phyloP scores from a whole-genome alignment of 768 basidiomycete species.

The Tylopilus plumbeoviolaceoides region DNA sequence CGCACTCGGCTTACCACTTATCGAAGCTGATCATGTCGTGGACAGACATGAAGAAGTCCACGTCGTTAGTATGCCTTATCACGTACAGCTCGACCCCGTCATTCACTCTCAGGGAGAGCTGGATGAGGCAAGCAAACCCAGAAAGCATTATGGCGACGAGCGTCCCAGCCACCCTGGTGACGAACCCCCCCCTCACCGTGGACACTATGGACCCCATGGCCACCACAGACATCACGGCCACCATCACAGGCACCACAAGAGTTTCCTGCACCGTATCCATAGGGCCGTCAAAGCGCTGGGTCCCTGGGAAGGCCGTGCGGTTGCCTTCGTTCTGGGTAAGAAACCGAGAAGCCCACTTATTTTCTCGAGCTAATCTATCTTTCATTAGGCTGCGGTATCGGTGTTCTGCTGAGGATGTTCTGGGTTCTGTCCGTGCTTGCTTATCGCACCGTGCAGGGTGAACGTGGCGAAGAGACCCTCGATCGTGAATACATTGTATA shows the following conservation, averaged over 20 bases:
- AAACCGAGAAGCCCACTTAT: slow-evolving; percentile 1
- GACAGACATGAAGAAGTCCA: slow-evolving; percentile 23
- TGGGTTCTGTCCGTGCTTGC: slow-evolving; percentile 66
- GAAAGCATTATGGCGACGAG: slow-evolving; percentile 4
- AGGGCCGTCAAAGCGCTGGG: slow-evolving; percentile 65
- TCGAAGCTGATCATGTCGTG: slow-evolving; percentile 27
- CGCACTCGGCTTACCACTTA: slow-evolving; percentile 50
- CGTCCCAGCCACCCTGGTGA: not conserved
- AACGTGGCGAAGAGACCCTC: slow-evolving; percentile 40
- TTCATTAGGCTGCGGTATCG: slow-evolving; percentile 70
- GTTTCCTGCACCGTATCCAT: slow-evolving; percentile 61
- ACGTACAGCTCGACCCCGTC: not conserved
- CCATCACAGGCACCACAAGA: slow-evolving; percentile 31
- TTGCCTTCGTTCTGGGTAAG: slow-evolving; percentile 79
- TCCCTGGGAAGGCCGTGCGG: slow-evolving; percentile 78
- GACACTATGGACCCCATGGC: slow-evolving; percentile 12
- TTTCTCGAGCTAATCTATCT: not conserved
- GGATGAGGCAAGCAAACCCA: slow-evolving; percentile 9
- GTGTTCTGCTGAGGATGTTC: slow-evolving; percentile 77
- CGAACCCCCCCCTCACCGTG: slow-evolving; percentile 11
- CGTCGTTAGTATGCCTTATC: slow-evolving; percentile 24
- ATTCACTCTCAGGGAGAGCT: slow-evolving; percentile 4
- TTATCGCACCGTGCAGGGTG: slow-evolving; percentile 51
- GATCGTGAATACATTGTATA: slow-evolving; percentile 40
- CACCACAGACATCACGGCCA: slow-evolving; percentile 15